phyloP scores from a whole-genome alignment of 2,329 filamentous ascomycete genomes.

The Ceratocystis lukuohia region DNA sequence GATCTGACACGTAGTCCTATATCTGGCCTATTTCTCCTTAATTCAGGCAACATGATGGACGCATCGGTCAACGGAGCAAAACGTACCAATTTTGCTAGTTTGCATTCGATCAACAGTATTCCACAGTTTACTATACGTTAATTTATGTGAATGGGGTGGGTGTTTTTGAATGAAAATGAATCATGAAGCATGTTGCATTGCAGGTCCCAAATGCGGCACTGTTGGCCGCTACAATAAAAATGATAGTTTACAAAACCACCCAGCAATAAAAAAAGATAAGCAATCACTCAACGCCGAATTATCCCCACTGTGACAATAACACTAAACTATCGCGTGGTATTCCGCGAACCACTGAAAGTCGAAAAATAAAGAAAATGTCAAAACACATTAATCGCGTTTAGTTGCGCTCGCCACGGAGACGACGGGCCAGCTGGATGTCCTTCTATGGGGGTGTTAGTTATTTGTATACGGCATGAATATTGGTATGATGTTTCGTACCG shows the following conservation, averaged over 20 bases:
- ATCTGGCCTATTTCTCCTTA: too few relatives aligned
- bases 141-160: too few relatives aligned
- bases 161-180: background rate
- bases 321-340: constrained; percentile 18
- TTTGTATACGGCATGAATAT: too few relatives aligned
- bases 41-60: too few relatives aligned
- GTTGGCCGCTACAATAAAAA: constrained; percentile 18
- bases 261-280: constrained; percentile 19
- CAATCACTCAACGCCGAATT: constrained; percentile 19
- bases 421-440: constrained; percentile 92
- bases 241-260: constrained; percentile 20
- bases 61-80: too few relatives aligned
- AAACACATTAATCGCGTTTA: constrained; percentile 33
- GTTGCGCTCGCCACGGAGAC: constrained; percentile 87
- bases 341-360: constrained; percentile 15
- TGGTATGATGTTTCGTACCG: constrained; percentile 24
- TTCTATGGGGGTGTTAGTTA: constrained; percentile 34
- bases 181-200: constrained; percentile 17
- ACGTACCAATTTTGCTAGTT: background rate
- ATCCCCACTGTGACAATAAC: constrained; percentile 19
- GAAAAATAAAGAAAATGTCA: constrained; percentile 13
- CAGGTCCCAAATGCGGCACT: constrained; percentile 17
- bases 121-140: background rate
- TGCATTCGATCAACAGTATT: background rate
- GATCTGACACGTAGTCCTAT: background rate